Base-by-base conservation (phyloP, 2,329 filamentous ascomycete genomes). In the Sclerotiophoma versabilis region DNA sequence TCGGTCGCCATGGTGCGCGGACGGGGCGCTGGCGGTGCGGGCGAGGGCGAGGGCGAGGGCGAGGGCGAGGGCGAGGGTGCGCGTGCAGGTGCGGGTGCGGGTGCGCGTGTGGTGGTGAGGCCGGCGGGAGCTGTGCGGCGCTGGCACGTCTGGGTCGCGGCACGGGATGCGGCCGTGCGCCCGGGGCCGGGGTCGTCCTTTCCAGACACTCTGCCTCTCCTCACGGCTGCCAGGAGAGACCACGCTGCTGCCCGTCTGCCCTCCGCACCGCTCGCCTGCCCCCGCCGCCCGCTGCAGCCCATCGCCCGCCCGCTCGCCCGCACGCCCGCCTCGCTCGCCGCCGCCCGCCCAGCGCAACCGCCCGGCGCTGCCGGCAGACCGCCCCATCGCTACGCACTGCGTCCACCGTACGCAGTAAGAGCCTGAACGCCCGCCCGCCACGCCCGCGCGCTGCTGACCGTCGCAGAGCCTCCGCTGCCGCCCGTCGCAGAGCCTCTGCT, bases 1-100 rank as follows among this genome's bases (percentile, higher is more conserved):
- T 70, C 69, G 49, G 68, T 58, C 44, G 69, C 67, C 71, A 74
- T 73, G 59, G 50, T 57, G 56, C 32, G n/a, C n/a, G n/a, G n/a
- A n/a, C n/a, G n/a, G n/a, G n/a, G n/a, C n/a, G n/a, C n/a, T n/a
- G n/a, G n/a, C n/a, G n/a, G n/a, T n/a, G n/a, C n/a, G n/a, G n/a
- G n/a, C 25, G 27, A 6, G 25, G 15, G 19, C 6, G 30, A 8
- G 27, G 10, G 43, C 14, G 44, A 14, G 17, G 22, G 30, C 25
- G 27, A 6, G 25, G 15, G 19, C 6, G 30, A 8, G 27, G 10
- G 43, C 14, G 44, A 14, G 17, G 22, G 30, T 17, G 20, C 7
- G 22, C 17, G 11, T 22, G 43, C 20, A 7, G 32, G 30, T 27
- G 30, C 3, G 19, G 10, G 27, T 11, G 23, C 15, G 15, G 30